phyloP scores from a whole-genome alignment of 371 early-diverging fungal genomes.

The Rhizopus arrhizus region DNA sequence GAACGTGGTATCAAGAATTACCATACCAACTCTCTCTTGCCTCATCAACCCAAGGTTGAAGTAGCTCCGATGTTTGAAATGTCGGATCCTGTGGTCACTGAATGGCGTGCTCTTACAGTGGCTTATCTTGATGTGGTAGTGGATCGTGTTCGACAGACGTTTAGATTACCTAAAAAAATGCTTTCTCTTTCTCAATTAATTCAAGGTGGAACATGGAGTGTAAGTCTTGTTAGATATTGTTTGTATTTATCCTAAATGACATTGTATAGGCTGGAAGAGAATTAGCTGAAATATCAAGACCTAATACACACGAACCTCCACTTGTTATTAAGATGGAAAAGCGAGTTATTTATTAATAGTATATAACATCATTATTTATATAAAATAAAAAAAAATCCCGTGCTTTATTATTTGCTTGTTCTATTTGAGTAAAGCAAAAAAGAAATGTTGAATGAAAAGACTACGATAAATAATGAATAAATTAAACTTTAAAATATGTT shows the following conservation, averaged over 20 bases:
- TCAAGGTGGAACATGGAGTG: constrained; percentile 89
- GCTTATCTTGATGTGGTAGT: constrained; percentile 81
- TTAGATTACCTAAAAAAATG: constrained; percentile 59
- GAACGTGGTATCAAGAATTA: constrained; percentile 54
- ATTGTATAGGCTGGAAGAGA: constrained; percentile 70
- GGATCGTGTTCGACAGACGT: constrained; percentile 61
- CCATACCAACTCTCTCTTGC: constrained; percentile 43
- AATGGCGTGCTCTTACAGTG: constrained; percentile 93
- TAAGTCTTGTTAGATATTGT: no score
- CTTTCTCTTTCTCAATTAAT: constrained; percentile 82
- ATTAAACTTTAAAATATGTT: neutral
- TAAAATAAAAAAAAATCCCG: neutral
- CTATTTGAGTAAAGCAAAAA: neutral
- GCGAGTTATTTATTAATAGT: constrained; percentile 26
- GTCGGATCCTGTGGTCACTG: constrained; percentile 82
- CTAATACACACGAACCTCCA: constrained; percentile 87
- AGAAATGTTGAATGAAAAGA: no score
- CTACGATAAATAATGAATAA: neutral
- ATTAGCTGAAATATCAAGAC: constrained; percentile 77
- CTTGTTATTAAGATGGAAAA: constrained; percentile 67
- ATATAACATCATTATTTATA: constrained; percentile 17
- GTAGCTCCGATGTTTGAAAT: constrained; percentile 76
- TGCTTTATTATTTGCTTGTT: no score
- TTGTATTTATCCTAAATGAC: no score
- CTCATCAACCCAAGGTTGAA: constrained; percentile 51